phyloP scores from a whole-genome alignment of 768 basidiomycete species.

The Piloderma croceum region DNA sequence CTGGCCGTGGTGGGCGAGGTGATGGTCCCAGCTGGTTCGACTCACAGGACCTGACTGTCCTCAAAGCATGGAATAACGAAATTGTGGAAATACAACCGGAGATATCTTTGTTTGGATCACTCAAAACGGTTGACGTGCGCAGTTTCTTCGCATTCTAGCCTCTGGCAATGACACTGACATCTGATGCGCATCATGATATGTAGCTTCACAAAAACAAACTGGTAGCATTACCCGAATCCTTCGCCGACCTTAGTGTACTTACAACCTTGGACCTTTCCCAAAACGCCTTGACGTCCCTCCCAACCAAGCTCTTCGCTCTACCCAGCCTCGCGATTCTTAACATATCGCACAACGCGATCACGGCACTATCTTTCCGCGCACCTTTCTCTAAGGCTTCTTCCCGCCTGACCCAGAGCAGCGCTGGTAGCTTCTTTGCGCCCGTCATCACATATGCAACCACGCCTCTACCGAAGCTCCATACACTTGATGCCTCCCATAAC shows the following conservation, averaged over 20 bases:
- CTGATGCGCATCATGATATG: background rate
- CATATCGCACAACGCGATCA: slow-evolving; percentile 64
- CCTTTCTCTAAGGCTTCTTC: slow-evolving; percentile 38
- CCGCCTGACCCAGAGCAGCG: slow-evolving; percentile 20
- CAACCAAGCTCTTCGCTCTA: slow-evolving; percentile 59
- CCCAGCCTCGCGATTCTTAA: slow-evolving; percentile 64
- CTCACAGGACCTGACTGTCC: slow-evolving; percentile 66
- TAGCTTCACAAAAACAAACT: slow-evolving; percentile 78
- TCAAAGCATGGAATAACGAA: slow-evolving; percentile 79
- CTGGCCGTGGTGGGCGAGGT: slow-evolving; percentile 37
- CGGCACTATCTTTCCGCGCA: slow-evolving; percentile 53
- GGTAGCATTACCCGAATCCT: slow-evolving; percentile 51
- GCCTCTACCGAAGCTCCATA: slow-evolving; percentile 62
- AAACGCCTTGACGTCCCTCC: slow-evolving; percentile 60
- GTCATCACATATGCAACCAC: slow-evolving; percentile 54
- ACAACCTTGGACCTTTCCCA: slow-evolving; percentile 69
- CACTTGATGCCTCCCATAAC: slow-evolving; percentile 64
- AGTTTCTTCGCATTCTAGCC: background rate
- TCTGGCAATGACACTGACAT: background rate
- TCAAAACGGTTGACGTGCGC: slow-evolving; percentile 76
- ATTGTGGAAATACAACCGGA: slow-evolving; percentile 77
- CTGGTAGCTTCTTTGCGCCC: slow-evolving; percentile 59
- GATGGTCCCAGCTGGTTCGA: slow-evolving; percentile 71
- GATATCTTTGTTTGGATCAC: slow-evolving; percentile 76
- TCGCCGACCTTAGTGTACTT: slow-evolving; percentile 63